Conservation (phyloP, 345 rosid genomes). For the Eucalyptus globulus region DNA sequence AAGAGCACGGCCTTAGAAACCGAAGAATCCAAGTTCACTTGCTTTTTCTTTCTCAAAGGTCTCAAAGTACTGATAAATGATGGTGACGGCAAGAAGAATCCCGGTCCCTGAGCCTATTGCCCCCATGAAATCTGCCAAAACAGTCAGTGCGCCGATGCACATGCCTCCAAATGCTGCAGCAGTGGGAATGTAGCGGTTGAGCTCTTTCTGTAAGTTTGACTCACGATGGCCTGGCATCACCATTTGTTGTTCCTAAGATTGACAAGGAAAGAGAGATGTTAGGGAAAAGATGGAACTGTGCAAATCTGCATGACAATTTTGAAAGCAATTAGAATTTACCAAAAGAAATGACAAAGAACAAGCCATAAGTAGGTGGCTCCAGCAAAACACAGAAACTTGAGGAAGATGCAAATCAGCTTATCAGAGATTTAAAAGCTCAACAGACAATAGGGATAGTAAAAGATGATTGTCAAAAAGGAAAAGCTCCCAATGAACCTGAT, state of each 20-base stretch:
- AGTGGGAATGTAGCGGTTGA: slow-evolving; percentile 79
- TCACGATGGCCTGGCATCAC: slow-evolving; percentile 92
- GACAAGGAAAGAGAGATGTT: not conserved
- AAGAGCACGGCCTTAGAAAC: slow-evolving; percentile 21
- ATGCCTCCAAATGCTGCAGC: slow-evolving; percentile 88
- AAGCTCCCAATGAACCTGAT: not conserved
- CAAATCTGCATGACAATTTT: not conserved
- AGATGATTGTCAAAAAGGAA: not conserved
- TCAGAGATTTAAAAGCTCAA: not conserved
- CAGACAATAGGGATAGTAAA: not conserved
- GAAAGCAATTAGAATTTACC: not conserved
- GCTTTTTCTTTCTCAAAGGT: slow-evolving; percentile 92
- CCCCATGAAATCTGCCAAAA: slow-evolving; percentile 86
- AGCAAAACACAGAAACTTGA: not conserved
- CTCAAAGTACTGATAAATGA: slow-evolving; percentile 81
- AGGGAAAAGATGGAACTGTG: not conserved
- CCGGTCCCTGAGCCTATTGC: slow-evolving; percentile 88
- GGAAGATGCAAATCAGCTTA: not conserved
- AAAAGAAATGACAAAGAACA: not conserved
- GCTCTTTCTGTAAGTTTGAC: slow-evolving; percentile 70
- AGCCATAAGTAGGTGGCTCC: not conserved
- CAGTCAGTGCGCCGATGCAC: slow-evolving; percentile 79
- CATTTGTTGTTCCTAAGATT: slow-evolving; percentile 82
- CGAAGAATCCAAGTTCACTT: slow-evolving; percentile 83
- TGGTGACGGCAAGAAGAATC: slow-evolving; percentile 75